phyloP scores from a whole-genome alignment of 2,329 filamentous ascomycete species.

The Fusarium sp. region DNA sequence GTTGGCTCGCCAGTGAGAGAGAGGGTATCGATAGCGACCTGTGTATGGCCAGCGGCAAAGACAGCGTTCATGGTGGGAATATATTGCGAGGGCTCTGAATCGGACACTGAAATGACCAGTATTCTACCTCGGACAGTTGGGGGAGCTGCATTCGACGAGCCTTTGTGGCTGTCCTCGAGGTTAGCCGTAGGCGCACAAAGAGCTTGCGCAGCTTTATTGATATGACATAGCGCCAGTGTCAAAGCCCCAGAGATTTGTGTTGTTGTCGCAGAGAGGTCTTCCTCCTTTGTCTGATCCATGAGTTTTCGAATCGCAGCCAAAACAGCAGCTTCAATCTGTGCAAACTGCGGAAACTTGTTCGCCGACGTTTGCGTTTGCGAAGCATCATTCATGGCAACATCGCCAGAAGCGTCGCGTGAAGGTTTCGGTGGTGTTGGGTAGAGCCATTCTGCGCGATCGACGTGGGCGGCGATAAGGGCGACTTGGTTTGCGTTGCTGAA shows the following conservation, averaged over 20 bases:
- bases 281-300: constrained; percentile 73
- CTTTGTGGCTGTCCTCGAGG: constrained; percentile 52
- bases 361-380: constrained; percentile 60
- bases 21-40: constrained; percentile 91
- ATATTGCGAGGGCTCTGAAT: constrained; percentile 87
- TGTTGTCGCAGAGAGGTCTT: constrained; percentile 77
- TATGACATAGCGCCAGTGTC: constrained; percentile 88
- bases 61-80: constrained; percentile 99
- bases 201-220: constrained; percentile 81
- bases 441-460: constrained; percentile 87
- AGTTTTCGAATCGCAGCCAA: constrained; percentile 79
- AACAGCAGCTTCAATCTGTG: constrained; percentile 85
- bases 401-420: constrained; percentile 55
- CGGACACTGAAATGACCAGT: constrained; percentile 89
- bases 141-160: constrained; percentile 46
- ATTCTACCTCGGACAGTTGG: constrained; percentile 70
- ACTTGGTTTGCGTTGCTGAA: constrained; percentile 95
- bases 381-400: constrained; percentile 68
- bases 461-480: constrained; percentile 89
- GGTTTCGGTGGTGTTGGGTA: constrained; percentile 71
- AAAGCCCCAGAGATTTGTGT: constrained; percentile 93
- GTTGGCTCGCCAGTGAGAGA: constrained; percentile 88
- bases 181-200: constrained; percentile 67
- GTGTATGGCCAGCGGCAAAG: constrained; percentile 90
- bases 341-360: constrained; percentile 95